phyloP scores from a whole-genome alignment of 371 early-diverging fungal genomes.

The Rhizopus microsporus region DNA sequence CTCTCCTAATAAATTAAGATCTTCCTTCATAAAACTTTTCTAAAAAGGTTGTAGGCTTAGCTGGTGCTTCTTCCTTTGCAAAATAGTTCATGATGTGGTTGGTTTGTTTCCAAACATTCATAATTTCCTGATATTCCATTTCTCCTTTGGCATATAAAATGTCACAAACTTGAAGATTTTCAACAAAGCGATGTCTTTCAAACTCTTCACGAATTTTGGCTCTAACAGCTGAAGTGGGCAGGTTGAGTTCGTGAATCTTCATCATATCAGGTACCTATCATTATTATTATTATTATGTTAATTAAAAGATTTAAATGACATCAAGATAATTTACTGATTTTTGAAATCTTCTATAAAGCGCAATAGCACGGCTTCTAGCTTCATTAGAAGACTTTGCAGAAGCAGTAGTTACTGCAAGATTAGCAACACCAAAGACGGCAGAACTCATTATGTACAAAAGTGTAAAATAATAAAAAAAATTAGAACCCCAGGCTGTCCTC shows the following conservation, averaged over 20 bases:
- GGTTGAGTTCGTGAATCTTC: slow-evolving; percentile 76
- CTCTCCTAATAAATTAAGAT: slow-evolving; percentile 27
- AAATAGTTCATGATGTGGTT: slow-evolving; percentile 92
- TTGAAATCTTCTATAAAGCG: slow-evolving; percentile 70
- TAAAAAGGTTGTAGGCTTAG: slow-evolving; percentile 77
- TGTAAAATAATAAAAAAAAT: not conserved
- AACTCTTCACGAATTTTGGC: slow-evolving; percentile 91
- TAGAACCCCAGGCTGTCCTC: not conserved
- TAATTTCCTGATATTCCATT: slow-evolving; percentile 89
- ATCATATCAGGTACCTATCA: slow-evolving; percentile 79
- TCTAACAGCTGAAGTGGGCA: slow-evolving; percentile 75
- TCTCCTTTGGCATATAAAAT: slow-evolving; percentile 87
- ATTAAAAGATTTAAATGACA: not conserved
- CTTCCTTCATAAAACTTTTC: slow-evolving; percentile 85
- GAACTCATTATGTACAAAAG: slow-evolving; percentile 16
- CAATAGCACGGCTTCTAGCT: slow-evolving; percentile 59
- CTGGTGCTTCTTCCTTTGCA: slow-evolving; percentile 71
- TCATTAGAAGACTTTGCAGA: slow-evolving; percentile 58
- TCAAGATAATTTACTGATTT: slow-evolving; percentile 51
- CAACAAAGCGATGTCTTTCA: slow-evolving; percentile 84
- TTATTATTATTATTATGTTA: not conserved
- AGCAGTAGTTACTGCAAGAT: slow-evolving; percentile 58
- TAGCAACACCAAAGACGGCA: slow-evolving; percentile 41
- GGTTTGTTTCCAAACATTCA: slow-evolving; percentile 95
- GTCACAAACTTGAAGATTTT: slow-evolving; percentile 80